A percentile compares a stretch with the other conserved stretches of the same genome.
Conservation (phyloP, 2,329 filamentous ascomycete genomes). For the Aspergillus sclerotialis region DNA sequence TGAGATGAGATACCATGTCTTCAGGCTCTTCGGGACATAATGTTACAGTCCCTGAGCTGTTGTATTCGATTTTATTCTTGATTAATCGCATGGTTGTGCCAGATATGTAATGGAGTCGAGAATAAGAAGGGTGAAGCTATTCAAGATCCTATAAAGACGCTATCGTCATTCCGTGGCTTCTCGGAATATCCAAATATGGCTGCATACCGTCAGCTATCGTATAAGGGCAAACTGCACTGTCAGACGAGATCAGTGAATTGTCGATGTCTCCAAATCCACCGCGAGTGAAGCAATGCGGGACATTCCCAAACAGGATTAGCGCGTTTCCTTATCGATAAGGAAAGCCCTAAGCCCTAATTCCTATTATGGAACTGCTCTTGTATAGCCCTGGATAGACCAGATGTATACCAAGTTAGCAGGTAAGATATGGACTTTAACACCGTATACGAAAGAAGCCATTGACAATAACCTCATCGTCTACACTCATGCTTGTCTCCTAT, state of each 20-base stretch:
- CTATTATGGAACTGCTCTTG: constrained; percentile 1
- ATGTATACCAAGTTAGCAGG: too few species aligned
- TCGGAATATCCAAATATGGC: too few species aligned
- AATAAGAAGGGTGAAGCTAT: neutral
- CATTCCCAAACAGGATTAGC: constrained; percentile 8
- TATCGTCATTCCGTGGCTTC: too few species aligned
- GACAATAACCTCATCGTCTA: too few species aligned
- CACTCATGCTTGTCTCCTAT: neutral
- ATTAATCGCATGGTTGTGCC: constrained; percentile 53
- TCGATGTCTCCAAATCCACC: neutral
- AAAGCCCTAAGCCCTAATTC: constrained; percentile 6
- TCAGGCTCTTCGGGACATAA: constrained; percentile 66
- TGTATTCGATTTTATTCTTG: constrained; percentile 59
- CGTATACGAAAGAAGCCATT: too few species aligned
- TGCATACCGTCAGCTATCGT: too few species aligned
- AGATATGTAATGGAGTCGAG: neutral
- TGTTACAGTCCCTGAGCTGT: constrained; percentile 59
- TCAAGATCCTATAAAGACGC: too few species aligned
- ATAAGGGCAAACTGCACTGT: too few species aligned
- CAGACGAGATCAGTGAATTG: too few species aligned
- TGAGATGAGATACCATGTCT: constrained; percentile 54
- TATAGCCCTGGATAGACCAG: too few species aligned
- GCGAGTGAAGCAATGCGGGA: constrained; percentile 8
- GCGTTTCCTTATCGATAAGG: constrained; percentile 17
- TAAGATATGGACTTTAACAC: too few species aligned